phyloP scores from a whole-genome alignment of 2,329 filamentous ascomycete species.

The Stromatinia cepivora region DNA sequence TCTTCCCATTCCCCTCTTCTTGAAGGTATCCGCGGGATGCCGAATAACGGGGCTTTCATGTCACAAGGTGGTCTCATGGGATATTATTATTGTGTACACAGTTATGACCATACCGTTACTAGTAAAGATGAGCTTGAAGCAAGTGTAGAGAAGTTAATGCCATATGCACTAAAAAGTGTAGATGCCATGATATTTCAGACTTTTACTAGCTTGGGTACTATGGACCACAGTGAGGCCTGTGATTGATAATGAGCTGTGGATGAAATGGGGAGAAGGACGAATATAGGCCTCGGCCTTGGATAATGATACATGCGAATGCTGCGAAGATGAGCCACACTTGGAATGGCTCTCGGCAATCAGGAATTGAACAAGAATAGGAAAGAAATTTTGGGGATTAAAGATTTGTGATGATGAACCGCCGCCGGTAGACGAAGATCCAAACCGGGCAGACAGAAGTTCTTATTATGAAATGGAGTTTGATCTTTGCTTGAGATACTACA shows the following conservation, averaged over 20 bases:
- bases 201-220: conserved; percentile 41
- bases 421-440: neutral
- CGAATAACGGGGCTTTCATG: neutral
- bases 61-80: neutral
- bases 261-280: neutral
- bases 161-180: conserved; percentile 47
- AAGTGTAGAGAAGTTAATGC: conserved; percentile 34
- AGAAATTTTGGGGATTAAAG: neutral
- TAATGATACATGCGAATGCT: neutral
- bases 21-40: neutral
- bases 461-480: neutral
- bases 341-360: neutral
- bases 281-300: too few relatives aligned
- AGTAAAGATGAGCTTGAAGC: neutral
- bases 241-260: neutral
- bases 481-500: neutral
- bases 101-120: neutral
- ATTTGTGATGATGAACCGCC: too few relatives aligned
- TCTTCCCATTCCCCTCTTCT: conserved; percentile 42
- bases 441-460: neutral
- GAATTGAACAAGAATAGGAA: too few relatives aligned
- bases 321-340: neutral
- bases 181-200: conserved; percentile 48
- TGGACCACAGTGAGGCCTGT: conserved; percentile 41
- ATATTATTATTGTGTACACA: neutral